Evolutionary conservation across 805 yeast species (phyloP), one percentile per base, ranked within the genome.

Genomic region (Kodamaea sagamina): DNA sequence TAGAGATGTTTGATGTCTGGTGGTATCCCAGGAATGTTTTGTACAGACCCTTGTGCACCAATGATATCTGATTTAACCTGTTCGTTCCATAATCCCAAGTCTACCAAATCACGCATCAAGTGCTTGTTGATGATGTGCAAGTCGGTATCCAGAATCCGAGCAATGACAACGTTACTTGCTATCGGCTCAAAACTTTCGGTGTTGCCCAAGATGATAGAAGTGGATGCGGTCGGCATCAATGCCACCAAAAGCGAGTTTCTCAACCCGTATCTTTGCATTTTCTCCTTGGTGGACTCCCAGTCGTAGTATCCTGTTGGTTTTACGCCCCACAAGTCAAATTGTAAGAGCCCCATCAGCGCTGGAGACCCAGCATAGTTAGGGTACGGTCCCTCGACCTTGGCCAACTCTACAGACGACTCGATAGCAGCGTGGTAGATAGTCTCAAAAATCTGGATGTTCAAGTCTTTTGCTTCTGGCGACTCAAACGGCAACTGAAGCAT

Each of bases 181-280:
- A 82, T 81, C 9, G 99, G 98, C 65, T 92, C 99, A 63, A 92
- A 92, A 67, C 97, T 90, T 69, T 92, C 98, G 55, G 82, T 90
- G 72, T 78, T 88, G 29, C 97, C 98, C 41, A 92, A 72, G 40
- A 92, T 90, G 70, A 89, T 97, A 3, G 98, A 92, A 1, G 98
- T 92, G 1, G 97, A 89, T 1, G 98, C 98, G 12, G 98, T 92
- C 34, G 98, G 98, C 98, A 92, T 92, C 41, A 97, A 93, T 1
- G 95, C 97, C 25, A 90, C 86, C 12, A 90, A 63, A 44, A 92
- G 68, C 4, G 97, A 92, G 71, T 92, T 92, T 58, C 97, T 74
- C 32, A 92, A 56, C 37, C 98, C 98, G 56, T 79, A 65, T 48
- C 67, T 63, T 40, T 67, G 67, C 47, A 92, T 73, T 31, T 78